Conservation (phyloP, 2,329 filamentous ascomycete species). For the Monilinia laxa region DNA sequence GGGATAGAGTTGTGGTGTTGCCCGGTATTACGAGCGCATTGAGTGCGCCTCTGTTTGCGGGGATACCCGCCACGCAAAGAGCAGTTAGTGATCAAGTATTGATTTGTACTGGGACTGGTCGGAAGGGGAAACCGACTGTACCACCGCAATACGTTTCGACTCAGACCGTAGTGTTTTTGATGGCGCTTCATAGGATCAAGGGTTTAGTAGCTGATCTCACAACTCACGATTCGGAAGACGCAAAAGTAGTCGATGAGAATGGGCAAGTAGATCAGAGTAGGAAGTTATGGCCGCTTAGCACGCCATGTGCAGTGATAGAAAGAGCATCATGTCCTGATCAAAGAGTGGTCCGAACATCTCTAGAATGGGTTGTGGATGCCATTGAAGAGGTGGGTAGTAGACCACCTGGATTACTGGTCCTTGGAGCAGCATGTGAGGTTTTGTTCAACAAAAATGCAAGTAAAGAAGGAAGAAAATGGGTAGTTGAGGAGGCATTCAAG, state of each 20-base stretch:
- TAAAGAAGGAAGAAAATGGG: slow-evolving; percentile 65
- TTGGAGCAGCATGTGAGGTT: slow-evolving; percentile 80
- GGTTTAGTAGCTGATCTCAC: slow-evolving; percentile 73
- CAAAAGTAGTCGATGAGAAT: slow-evolving; percentile 38
- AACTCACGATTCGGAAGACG: slow-evolving; percentile 41
- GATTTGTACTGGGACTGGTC: slow-evolving; percentile 93
- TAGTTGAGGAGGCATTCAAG: slow-evolving; percentile 82
- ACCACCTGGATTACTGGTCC: slow-evolving; percentile 83
- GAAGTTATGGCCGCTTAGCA: slow-evolving; percentile 67
- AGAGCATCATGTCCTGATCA: slow-evolving; percentile 93
- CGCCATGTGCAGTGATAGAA: slow-evolving; percentile 90
- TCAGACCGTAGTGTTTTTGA: slow-evolving; percentile 88
- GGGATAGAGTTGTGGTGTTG: slow-evolving; percentile 65
- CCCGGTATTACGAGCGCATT: slow-evolving; percentile 90
- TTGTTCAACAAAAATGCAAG: slow-evolving; percentile 51
- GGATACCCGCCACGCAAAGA: slow-evolving; percentile 83
- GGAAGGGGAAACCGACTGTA: slow-evolving; percentile 79
- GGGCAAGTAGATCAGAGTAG: slow-evolving; percentile 40
- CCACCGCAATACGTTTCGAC: slow-evolving; percentile 75
- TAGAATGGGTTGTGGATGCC: slow-evolving; percentile 75
- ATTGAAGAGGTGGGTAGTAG: slow-evolving; percentile 86
- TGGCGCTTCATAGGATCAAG: slow-evolving; percentile 84
- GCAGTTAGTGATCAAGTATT: slow-evolving; percentile 89
- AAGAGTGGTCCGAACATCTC: slow-evolving; percentile 82
- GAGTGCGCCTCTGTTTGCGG: slow-evolving; percentile 82